Conservation (phyloP, 176 grass and related monocot species). For the Poa pratensis region DNA sequence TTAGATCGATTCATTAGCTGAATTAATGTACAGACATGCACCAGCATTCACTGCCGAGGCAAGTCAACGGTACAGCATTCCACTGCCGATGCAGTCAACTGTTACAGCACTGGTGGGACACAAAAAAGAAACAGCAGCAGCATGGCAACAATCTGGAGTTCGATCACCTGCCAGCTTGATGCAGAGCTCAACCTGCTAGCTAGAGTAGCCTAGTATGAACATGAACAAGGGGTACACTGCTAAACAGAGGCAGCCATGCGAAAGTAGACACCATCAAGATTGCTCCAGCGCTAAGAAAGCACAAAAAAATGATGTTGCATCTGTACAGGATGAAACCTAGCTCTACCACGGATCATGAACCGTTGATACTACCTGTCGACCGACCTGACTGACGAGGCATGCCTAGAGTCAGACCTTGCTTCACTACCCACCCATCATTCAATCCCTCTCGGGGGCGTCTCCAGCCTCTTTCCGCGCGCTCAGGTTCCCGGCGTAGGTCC, state of each 20-base stretch:
- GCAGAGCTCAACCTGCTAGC: constrained; percentile 38
- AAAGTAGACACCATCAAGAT: constrained; percentile 39
- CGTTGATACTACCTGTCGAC: constrained; percentile 20
- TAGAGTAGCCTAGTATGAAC: constrained; percentile 36
- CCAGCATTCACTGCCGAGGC: too few relatives aligned
- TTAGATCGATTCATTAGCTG: constrained; percentile 8
- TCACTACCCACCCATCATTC: constrained; percentile 2
- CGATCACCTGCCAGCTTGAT: constrained; percentile 28
- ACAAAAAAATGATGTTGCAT: constrained; percentile 58
- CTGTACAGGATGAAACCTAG: constrained; percentile 66
- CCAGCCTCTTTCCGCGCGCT: constrained; percentile 73
- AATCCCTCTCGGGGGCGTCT: constrained; percentile 83
- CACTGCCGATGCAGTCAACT: constrained; percentile 39
- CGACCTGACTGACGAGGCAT: neutral
- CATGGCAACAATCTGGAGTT: constrained; percentile 19
- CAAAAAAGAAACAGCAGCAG: constrained; percentile 14
- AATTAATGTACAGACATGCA: constrained; percentile 36
- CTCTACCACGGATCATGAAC: constrained; percentile 34
- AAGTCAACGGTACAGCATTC: constrained; percentile 36
- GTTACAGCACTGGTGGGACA: constrained; percentile 3
- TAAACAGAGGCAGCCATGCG: constrained; percentile 31
- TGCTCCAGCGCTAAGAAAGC: constrained; percentile 42
- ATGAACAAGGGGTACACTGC: constrained; percentile 8
- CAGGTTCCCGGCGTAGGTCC: constrained; percentile 80
- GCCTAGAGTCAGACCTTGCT: constrained; percentile 17